A percentile compares a stretch with the other conserved stretches of the same genome.
These are phyloP conservation scores for Apophysomyces variabilis DNA, from an alignment of 371 early-diverging fungal genomes.

Conservation along the genomic window DNA sequence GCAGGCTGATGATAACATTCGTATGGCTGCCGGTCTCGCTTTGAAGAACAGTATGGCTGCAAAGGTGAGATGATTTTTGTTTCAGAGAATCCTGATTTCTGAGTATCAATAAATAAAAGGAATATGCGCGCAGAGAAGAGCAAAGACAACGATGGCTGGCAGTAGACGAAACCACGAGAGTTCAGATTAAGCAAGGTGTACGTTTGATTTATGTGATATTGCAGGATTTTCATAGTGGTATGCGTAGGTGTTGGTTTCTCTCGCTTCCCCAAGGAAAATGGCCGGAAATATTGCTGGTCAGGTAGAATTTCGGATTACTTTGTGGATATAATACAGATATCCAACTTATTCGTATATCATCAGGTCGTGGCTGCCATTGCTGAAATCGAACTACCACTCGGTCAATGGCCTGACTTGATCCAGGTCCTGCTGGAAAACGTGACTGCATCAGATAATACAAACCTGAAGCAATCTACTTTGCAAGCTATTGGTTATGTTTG, in stretches of 20 bases:
- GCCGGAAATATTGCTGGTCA: slow-evolving; percentile 82
- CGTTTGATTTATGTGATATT: slow-evolving; percentile 13
- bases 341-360: not conserved
- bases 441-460: slow-evolving; percentile 56
- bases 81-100: slow-evolving; percentile 5
- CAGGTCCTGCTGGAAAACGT: slow-evolving; percentile 76
- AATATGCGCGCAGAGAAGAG: slow-evolving; percentile 70
- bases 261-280: slow-evolving; percentile 65
- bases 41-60: slow-evolving; percentile 91
- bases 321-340: not conserved
- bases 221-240: slow-evolving; percentile 1
- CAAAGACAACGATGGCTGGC: slow-evolving; percentile 74
- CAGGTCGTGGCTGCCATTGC: slow-evolving; percentile 90
- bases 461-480: slow-evolving; percentile 76
- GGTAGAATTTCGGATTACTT: slow-evolving; percentile 28
- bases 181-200: slow-evolving; percentile 65
- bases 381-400: slow-evolving; percentile 85
- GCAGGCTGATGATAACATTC: slow-evolving; percentile 61
- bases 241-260: slow-evolving; percentile 69
- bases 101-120: slow-evolving; percentile 42
- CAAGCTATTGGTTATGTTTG: slow-evolving; percentile 92
- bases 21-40: slow-evolving; percentile 86
- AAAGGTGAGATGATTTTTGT: slow-evolving; percentile 63
- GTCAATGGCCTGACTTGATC: slow-evolving; percentile 89
- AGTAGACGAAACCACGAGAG: slow-evolving; percentile 56